Evolutionary conservation across 2,329 filamentous ascomycete species (phyloP), one percentile per base, ranked within the genome.

Genomic region (Pseudocercospora ulei): DNA sequence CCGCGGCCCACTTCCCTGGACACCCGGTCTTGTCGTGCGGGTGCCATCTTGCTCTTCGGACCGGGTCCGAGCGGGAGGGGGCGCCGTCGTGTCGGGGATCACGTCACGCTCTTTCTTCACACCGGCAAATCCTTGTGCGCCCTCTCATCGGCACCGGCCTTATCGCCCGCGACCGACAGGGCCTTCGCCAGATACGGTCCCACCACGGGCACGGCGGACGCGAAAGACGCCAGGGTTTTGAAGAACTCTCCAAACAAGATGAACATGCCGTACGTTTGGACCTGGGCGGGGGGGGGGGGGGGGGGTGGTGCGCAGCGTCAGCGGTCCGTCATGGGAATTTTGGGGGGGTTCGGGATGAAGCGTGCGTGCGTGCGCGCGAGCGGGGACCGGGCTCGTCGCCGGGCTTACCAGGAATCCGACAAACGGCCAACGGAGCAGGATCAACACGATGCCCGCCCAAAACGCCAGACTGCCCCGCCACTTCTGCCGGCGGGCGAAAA

Each of bases 241-340:
- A 96, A 73, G 65, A 96, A 96, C 63, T 98, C 90, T 22, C 90
- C 90, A 65, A 98, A 98, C 22, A 98, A 68, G 35, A 95, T 75
- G 51, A 92, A 73, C 50, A 98, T 88, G 18, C 90, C 90, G 64
- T 96, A 96, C 3, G 12, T 17, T 12, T 33, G 30, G 9, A 33
- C 28, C 28, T 31, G 16, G n/a, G n/a, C n/a, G n/a, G n/a, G n/a
- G n/a, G n/a, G n/a, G n/a, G n/a, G n/a, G n/a, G n/a, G n/a, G n/a
- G n/a, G n/a, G n/a, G n/a, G n/a, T n/a, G n/a, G n/a, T n/a, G n/a
- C n/a, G n/a, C n/a, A n/a, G n/a, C n/a, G n/a, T n/a, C n/a, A n/a
- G n/a, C n/a, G n/a, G n/a, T n/a, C n/a, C n/a, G n/a, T n/a, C n/a
- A n/a, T n/a, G n/a, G n/a, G n/a, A n/a, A n/a, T n/a, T n/a, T n/a